Evolutionary conservation across 192 early-diverging fungal species (phyloP).

Genomic region (Phycomyces nitens): DNA sequence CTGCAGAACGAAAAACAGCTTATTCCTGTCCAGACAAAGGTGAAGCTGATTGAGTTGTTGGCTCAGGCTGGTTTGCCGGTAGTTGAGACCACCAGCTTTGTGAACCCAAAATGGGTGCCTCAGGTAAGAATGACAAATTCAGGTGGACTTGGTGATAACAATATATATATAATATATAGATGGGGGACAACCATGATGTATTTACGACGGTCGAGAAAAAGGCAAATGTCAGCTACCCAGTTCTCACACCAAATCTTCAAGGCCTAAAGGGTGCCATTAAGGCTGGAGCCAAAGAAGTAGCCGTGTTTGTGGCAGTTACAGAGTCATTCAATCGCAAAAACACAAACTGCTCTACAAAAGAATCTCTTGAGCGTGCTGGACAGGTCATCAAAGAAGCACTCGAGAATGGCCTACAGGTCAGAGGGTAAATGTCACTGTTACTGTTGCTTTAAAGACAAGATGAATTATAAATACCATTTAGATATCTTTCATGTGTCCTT

Average conservation of each 20-base stretch:
- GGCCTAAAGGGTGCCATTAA: slow-evolving; percentile 79
- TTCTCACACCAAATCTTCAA: slow-evolving; percentile 85
- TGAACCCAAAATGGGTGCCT: slow-evolving; percentile 95
- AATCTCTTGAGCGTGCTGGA: slow-evolving; percentile 72
- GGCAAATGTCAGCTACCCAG: slow-evolving; percentile 77
- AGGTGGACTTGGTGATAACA: background rate
- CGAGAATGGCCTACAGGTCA: slow-evolving; percentile 60
- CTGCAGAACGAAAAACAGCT: slow-evolving; percentile 91
- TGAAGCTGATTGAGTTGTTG: slow-evolving; percentile 83
- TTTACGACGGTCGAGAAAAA: slow-evolving; percentile 61
- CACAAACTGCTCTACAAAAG: slow-evolving; percentile 87
- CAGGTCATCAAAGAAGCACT: slow-evolving; percentile 62
- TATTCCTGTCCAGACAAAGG: slow-evolving; percentile 78
- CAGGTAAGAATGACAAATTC: slow-evolving; percentile 44
- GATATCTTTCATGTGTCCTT: slow-evolving; percentile 87
- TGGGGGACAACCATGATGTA: slow-evolving; percentile 82
- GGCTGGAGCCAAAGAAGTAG: slow-evolving; percentile 81
- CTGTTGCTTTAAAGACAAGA: background rate
- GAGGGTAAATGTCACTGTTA: slow-evolving; percentile 48
- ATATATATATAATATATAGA: slow-evolving; percentile 44
- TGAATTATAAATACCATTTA: slow-evolving; percentile 23
- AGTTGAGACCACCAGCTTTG: slow-evolving; percentile 92
- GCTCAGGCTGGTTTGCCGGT: slow-evolving; percentile 75
- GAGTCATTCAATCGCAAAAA: slow-evolving; percentile 89
- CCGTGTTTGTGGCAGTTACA: slow-evolving; percentile 86